Evolutionary conservation across 352 stramenopile species (phyloP), one percentile per base, ranked within the genome.

Genomic region (Plasmopara viticola): DNA sequence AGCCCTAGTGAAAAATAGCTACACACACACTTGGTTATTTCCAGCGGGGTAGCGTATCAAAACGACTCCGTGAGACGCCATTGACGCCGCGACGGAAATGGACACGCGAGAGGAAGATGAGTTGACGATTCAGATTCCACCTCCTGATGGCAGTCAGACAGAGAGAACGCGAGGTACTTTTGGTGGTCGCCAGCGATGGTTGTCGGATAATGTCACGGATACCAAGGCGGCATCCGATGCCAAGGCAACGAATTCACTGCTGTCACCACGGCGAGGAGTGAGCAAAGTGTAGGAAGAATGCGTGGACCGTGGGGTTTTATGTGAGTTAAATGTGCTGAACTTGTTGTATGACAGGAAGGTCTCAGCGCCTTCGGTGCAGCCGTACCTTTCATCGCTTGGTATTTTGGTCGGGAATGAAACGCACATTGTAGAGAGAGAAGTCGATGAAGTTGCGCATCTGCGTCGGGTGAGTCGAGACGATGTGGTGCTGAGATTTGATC

Each of bases 381-480:
- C 76, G 9, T 91, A 87, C 42, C 52, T 91, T 44, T 80, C 73
- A 8, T 87, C 78, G 9, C 73, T 91, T 44, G 81, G 81, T 7
- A 87, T 88, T 47, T 14, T 69, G 7, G 72, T 91, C 14, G 81
- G 81, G 9, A 78, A 89, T 25, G 81, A 91, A 51, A 74, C 74
- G 14, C 76, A 89, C 18, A 86, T 91, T 48, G 77, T 91, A 6
- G 78, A 90, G 43, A 86, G 85, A 39, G 78, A 91, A 59, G 67
- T 86, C 8, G 84, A 91, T 51, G 81, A 91, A 58, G 66, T 90
- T 20, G 63, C 76, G 4, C 70, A 68, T 56, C 61, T 90, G 6
- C 78, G 78, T 6, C 68, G 81, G 39, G 75, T 90, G 56, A 40
- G 65, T 20, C 44, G 33, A 7, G 25, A 37, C 28, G 6, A 35